Percentiles rank a stretch among this genome's conserved stretches.
Conservation (phyloP, 1,139 yeast species). For the Candida albicans region DNA sequence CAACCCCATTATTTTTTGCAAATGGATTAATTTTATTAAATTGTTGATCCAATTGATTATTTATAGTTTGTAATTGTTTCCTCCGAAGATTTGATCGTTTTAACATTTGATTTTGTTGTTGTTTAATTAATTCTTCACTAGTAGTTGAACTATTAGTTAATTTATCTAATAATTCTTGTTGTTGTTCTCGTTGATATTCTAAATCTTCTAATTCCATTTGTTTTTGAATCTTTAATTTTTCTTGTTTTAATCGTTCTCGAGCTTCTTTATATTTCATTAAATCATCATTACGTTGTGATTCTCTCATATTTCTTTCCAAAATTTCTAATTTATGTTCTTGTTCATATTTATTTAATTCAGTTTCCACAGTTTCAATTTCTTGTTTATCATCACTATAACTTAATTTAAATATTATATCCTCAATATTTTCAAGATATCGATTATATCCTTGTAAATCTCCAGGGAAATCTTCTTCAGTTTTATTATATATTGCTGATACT, state of each 20-base stretch:
- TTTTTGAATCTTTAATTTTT: slow-evolving; percentile 61
- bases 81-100: slow-evolving; percentile 69
- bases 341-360: slow-evolving; percentile 68
- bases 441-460: slow-evolving; percentile 58
- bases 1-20: slow-evolving; percentile 16
- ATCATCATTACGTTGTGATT: slow-evolving; percentile 65
- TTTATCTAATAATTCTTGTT: slow-evolving; percentile 67
- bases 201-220: slow-evolving; percentile 70
- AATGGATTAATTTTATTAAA: slow-evolving; percentile 29
- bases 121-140: slow-evolving; percentile 52
- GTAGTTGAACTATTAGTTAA: slow-evolving; percentile 55
- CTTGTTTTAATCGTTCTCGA: slow-evolving; percentile 57
- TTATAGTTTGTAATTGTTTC: slow-evolving; percentile 64
- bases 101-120: slow-evolving; percentile 42
- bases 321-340: slow-evolving; percentile 74
- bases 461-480: slow-evolving; percentile 72
- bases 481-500: slow-evolving; percentile 76
- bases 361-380: slow-evolving; percentile 63
- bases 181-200: slow-evolving; percentile 56
- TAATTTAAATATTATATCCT: slow-evolving; percentile 75
- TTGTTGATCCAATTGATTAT: slow-evolving; percentile 48
- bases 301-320: slow-evolving; percentile 62
- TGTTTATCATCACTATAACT: slow-evolving; percentile 58
- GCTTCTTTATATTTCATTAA: slow-evolving; percentile 58
- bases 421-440: slow-evolving; percentile 79